Evolutionary conservation across 2,329 filamentous ascomycete species (phyloP).

Genomic region (Helotiales sp.): DNA sequence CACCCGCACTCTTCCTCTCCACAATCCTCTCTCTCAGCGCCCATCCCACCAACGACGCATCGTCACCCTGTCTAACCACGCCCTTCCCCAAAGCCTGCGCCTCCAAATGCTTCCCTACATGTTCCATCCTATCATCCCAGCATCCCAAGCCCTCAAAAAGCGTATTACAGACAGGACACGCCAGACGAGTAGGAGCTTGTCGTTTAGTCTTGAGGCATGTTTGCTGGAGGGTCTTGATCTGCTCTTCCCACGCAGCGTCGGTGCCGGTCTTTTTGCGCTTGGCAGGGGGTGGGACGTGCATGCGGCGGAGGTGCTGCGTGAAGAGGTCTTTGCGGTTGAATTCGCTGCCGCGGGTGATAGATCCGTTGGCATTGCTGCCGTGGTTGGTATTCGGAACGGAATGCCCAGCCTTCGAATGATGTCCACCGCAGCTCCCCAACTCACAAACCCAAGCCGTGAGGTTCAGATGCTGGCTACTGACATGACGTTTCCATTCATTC

Average conservation of each 20-base stretch:
- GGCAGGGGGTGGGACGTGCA: slow-evolving; percentile 67
- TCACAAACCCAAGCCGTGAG: slow-evolving; percentile 76
- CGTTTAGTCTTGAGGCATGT: slow-evolving; percentile 67
- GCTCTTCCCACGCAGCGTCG: slow-evolving; percentile 53
- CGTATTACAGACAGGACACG: slow-evolving; percentile 66
- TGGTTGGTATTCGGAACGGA: neutral
- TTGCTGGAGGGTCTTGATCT: slow-evolving; percentile 60
- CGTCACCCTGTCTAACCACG: slow-evolving; percentile 1
- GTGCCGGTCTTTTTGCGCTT: slow-evolving; percentile 41
- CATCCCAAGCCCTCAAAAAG: slow-evolving; percentile 65
- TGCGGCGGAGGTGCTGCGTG: slow-evolving; percentile 83
- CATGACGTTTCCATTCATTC: slow-evolving; percentile 96
- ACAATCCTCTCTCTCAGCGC: slow-evolving; percentile 15
- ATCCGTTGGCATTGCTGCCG: neutral
- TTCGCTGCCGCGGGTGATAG: slow-evolving; percentile 37
- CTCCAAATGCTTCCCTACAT: slow-evolving; percentile 82
- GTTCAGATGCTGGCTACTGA: slow-evolving; percentile 78
- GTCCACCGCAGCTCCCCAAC: slow-evolving; percentile 38
- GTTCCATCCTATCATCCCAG: slow-evolving; percentile 88
- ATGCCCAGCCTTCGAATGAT: slow-evolving; percentile 20
- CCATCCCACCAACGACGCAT: slow-evolving; percentile 8
- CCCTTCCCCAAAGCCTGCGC: neutral
- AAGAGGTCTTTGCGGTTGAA: slow-evolving; percentile 95
- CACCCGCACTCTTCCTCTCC: neutral
- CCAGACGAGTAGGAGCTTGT: slow-evolving; percentile 61